phyloP scores from a whole-genome alignment of 2,329 filamentous ascomycete genomes.

The Exophiala bonariae region DNA sequence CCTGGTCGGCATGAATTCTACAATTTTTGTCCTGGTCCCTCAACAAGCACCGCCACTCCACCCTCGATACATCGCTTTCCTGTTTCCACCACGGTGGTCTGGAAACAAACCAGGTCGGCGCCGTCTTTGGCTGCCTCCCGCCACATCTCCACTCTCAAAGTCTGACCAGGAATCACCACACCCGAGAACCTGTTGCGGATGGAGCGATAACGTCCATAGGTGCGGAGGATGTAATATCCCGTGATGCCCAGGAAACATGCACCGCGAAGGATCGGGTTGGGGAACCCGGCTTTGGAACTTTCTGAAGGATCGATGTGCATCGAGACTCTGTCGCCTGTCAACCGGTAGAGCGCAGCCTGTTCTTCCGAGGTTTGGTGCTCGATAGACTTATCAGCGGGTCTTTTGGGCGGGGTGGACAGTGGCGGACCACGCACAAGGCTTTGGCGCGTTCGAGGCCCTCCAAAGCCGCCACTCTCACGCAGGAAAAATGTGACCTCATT shows the following conservation, averaged over 20 bases:
- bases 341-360: slow-evolving; percentile 87
- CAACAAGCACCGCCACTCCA: neutral
- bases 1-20: too few relatives aligned
- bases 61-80: slow-evolving; percentile 74
- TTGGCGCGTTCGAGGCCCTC: slow-evolving; percentile 71
- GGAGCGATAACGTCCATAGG: slow-evolving; percentile 79
- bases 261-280: slow-evolving; percentile 88
- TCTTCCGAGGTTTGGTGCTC: slow-evolving; percentile 85
- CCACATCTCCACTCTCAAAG: slow-evolving; percentile 89
- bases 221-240: slow-evolving; percentile 83
- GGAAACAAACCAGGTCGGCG: slow-evolving; percentile 74
- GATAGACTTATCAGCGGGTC: slow-evolving; percentile 74
- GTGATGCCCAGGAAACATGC: slow-evolving; percentile 91
- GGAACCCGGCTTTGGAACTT: slow-evolving; percentile 91
- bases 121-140: slow-evolving; percentile 59
- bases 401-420: slow-evolving; percentile 72
- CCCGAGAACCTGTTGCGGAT: slow-evolving; percentile 90
- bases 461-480: slow-evolving; percentile 85
- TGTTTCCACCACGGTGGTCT: slow-evolving; percentile 85
- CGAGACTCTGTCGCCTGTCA: slow-evolving; percentile 93
- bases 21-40: neutral
- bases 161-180: slow-evolving; percentile 70
- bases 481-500: slow-evolving; percentile 94
- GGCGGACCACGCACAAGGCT: slow-evolving; percentile 79
- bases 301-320: slow-evolving; percentile 93